Conservation (phyloP, 225 moss, liverwort and hornwort genomes). For the Straminergon stramineum region DNA sequence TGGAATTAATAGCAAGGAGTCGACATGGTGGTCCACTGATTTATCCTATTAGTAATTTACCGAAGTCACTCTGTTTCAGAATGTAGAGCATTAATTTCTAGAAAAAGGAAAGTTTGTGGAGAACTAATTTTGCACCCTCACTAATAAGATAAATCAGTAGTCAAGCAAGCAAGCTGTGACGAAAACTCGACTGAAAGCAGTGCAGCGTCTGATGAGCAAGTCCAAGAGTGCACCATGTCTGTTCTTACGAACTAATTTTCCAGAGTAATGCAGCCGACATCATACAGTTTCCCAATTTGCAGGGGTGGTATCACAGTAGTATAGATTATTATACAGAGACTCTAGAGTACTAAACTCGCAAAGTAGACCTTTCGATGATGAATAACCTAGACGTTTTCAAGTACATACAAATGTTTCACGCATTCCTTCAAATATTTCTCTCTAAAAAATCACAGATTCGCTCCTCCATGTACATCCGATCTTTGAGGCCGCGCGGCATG, state of each 20-base stretch:
- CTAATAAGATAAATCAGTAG: neutral
- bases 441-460: conserved; percentile 99
- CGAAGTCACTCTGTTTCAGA: neutral
- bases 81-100: neutral
- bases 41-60: neutral
- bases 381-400: conserved; percentile 28
- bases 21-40: neutral
- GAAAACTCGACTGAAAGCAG: neutral
- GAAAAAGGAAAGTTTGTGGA: neutral
- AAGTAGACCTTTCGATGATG: conserved; percentile 7
- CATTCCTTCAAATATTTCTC: conserved; percentile 64
- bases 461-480: conserved; percentile 99
- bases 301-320: conserved; percentile 35
- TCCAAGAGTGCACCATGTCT: neutral
- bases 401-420: conserved; percentile 29
- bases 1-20: neutral
- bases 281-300: conserved; percentile 48
- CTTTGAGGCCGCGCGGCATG: conserved; percentile 98
- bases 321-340: conserved; percentile 48
- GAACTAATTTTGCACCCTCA: neutral
- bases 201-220: neutral
- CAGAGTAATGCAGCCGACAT: conserved; percentile 26
- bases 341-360: conserved; percentile 22
- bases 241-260: conserved; percentile 2
- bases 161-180: neutral